phyloP scores from a whole-genome alignment of 106 monocot genomes.

The Allium fistulosum region DNA sequence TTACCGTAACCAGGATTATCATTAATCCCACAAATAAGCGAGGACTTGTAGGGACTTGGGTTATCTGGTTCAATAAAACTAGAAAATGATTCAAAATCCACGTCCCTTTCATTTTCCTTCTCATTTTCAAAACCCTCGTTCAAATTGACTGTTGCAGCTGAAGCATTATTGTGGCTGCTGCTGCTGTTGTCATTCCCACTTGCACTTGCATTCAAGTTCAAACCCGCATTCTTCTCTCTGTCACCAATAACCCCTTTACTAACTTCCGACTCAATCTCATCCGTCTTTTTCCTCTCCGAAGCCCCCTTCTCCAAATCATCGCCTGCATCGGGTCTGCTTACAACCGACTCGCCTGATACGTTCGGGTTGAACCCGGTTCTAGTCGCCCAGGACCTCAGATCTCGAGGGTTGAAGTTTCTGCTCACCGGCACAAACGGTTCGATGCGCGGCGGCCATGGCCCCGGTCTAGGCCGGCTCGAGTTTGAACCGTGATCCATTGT shows the following conservation, averaged over 20 bases:
- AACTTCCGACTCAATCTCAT: not conserved
- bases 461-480: slow-evolving; percentile 18
- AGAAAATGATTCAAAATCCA: slow-evolving; percentile 44
- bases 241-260: not conserved
- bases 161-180: not conserved
- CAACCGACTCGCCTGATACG: slow-evolving; percentile 54
- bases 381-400: slow-evolving; percentile 87
- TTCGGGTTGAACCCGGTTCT: slow-evolving; percentile 77
- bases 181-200: too few relatives aligned
- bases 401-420: slow-evolving; percentile 66
- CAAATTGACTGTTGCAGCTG: slow-evolving; percentile 11
- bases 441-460: slow-evolving; percentile 57
- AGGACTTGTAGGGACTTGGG: slow-evolving; percentile 14
- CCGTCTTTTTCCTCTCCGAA: slow-evolving; percentile 10
- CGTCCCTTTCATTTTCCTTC: slow-evolving; percentile 19
- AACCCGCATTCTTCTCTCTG: slow-evolving; percentile 1
- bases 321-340: not conserved
- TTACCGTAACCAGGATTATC: slow-evolving; percentile 55
- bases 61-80: slow-evolving; percentile 32
- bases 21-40: slow-evolving; percentile 33
- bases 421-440: slow-evolving; percentile 52
- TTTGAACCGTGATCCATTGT: slow-evolving; percentile 19
- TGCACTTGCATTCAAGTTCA: slow-evolving; percentile 3
- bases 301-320: not conserved
- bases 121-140: slow-evolving; percentile 12